A percentile compares a stretch with the other conserved stretches of the same genome.
Conservation (phyloP, 2,329 filamentous ascomycete species). For the Monosporascus sp. region DNA sequence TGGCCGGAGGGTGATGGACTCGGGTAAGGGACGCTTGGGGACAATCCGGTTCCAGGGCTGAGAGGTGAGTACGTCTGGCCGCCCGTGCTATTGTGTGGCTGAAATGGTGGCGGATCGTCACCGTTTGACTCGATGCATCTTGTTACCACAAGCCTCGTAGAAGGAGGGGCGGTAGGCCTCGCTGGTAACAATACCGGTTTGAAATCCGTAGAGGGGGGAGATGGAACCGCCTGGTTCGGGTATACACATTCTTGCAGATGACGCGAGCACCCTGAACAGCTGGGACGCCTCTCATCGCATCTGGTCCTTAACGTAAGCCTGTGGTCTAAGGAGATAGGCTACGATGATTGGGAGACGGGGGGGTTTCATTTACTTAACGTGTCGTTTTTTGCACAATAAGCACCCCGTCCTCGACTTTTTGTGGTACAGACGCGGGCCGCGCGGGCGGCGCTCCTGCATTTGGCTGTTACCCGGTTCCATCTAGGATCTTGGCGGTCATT, state of each 20-base stretch:
- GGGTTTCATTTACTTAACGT: constrained; percentile 19
- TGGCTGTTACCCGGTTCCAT: constrained; percentile 4
- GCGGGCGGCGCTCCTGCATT: constrained; percentile 16
- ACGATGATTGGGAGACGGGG: background rate
- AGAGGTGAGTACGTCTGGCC: background rate
- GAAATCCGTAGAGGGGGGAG: background rate
- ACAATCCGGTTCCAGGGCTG: background rate
- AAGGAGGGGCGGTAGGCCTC: background rate
- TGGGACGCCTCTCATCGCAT: constrained; percentile 26
- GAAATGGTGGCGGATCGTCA: background rate
- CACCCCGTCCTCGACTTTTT: constrained; percentile 28
- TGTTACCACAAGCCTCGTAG: background rate
- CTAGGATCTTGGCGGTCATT: background rate
- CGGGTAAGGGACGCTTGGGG: constrained; percentile 9
- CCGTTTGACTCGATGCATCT: background rate
- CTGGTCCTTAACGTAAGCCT: constrained; percentile 10
- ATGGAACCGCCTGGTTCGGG: constrained; percentile 10
- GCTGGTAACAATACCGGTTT: background rate
- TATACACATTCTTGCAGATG: constrained; percentile 28
- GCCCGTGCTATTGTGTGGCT: background rate
- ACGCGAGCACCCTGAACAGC: constrained; percentile 25
- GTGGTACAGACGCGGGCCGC: constrained; percentile 28
- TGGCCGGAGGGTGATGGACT: constrained; percentile 9
- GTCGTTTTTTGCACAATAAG: constrained; percentile 25
- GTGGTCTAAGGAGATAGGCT: constrained; percentile 1